phyloP scores from a whole-genome alignment of 2,329 filamentous ascomycete genomes.

The Simplicillium aogashimaense region DNA sequence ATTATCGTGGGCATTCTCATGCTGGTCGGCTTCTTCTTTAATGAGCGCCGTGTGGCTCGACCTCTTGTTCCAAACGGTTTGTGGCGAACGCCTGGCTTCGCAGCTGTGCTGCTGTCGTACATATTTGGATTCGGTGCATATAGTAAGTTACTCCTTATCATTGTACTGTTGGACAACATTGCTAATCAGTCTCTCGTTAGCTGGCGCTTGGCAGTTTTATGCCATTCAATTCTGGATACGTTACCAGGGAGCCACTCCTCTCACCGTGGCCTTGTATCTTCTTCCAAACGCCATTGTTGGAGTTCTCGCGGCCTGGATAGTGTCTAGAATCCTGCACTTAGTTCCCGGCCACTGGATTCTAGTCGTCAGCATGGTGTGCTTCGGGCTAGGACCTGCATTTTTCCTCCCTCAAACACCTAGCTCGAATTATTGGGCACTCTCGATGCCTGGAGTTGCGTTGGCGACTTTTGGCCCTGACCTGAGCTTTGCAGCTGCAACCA shows the following conservation, averaged over 20 bases:
- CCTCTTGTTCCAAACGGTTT: slow-evolving; percentile 1
- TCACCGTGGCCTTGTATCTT: slow-evolving; percentile 31
- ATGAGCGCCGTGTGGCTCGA: neutral
- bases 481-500: slow-evolving; percentile 35
- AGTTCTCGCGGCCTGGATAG: slow-evolving; percentile 32
- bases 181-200: slow-evolving; percentile 5
- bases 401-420: slow-evolving; percentile 21
- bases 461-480: slow-evolving; percentile 36
- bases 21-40: slow-evolving; percentile 3
- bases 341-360: slow-evolving; percentile 36
- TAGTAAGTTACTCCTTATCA: neutral
- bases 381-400: slow-evolving; percentile 6
- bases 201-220: slow-evolving; percentile 22
- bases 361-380: slow-evolving; percentile 25
- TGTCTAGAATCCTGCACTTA: slow-evolving; percentile 32
- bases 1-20: slow-evolving; percentile 3
- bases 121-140: slow-evolving; percentile 3
- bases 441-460: slow-evolving; percentile 30
- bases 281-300: slow-evolving; percentile 33
- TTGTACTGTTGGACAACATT: neutral
- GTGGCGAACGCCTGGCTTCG: slow-evolving; percentile 3
- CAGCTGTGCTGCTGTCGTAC: slow-evolving; percentile 2
- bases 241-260: slow-evolving; percentile 23
- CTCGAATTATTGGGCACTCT: slow-evolving; percentile 33
- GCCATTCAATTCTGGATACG: slow-evolving; percentile 26